These are phyloP conservation scores for Suillus spraguei DNA, from an alignment of 768 basidiomycete species.

Conservation along the genomic window DNA sequence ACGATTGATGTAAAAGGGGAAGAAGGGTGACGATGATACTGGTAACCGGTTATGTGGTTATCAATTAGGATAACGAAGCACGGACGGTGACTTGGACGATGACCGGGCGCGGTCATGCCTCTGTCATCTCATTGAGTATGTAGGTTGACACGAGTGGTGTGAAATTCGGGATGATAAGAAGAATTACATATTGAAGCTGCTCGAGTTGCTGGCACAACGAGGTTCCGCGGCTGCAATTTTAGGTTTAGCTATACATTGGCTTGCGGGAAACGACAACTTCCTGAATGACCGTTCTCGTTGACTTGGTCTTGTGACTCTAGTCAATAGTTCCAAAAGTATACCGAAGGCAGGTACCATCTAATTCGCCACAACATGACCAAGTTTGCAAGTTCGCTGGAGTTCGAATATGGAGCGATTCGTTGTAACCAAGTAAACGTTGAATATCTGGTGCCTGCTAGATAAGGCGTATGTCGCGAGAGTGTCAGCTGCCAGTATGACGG, in stretches of 20 bases:
- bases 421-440: too few species aligned
- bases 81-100: neutral
- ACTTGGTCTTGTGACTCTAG: too few species aligned
- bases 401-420: neutral
- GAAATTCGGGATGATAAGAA: neutral
- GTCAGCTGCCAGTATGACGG: neutral
- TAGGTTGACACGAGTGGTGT: neutral
- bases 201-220: neutral
- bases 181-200: neutral
- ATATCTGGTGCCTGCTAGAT: too few species aligned
- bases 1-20: neutral
- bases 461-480: neutral
- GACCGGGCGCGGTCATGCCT: neutral
- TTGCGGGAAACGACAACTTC: neutral
- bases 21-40: neutral
- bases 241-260: too few species aligned
- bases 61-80: neutral
- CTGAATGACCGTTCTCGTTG: neutral
- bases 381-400: too few species aligned
- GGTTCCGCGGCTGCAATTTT: neutral
- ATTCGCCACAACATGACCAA: too few species aligned
- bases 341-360: too few species aligned
- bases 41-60: neutral
- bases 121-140: neutral
- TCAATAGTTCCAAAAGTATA: neutral